Conservation (phyloP, 495 filamentous ascomycete species). For the Neurospora africana region DNA sequence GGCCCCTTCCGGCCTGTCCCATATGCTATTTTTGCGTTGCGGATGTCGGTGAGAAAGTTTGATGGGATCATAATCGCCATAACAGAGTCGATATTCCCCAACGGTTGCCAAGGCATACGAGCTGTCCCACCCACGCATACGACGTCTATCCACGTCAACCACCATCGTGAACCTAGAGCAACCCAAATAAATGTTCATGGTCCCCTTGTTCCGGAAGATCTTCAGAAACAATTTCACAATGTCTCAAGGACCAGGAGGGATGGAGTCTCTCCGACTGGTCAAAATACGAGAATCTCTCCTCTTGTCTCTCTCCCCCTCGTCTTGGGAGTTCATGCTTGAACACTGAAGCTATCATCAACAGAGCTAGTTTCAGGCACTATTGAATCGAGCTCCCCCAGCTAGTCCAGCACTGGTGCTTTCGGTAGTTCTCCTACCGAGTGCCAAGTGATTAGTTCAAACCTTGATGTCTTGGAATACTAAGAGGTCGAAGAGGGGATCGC, state of each 20-base stretch:
- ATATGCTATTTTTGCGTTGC: neutral
- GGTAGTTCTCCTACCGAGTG: neutral
- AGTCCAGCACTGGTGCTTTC: neutral
- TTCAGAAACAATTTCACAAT: neutral
- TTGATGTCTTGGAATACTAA: no score
- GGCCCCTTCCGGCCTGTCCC: neutral
- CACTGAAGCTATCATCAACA: neutral
- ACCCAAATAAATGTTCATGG: neutral
- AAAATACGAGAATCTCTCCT: neutral
- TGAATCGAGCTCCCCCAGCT: neutral
- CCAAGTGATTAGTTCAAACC: neutral
- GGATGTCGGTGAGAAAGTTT: neutral
- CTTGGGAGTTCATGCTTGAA: neutral
- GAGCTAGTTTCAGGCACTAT: neutral
- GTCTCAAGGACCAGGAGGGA: neutral
- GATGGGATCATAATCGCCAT: neutral
- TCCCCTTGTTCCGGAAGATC: neutral
- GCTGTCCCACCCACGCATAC: neutral
- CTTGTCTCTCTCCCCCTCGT: no score
- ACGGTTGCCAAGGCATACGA: neutral
- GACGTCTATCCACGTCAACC: neutral
- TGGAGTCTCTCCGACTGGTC: neutral
- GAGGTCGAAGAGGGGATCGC: no score
- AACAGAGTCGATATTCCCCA: neutral
- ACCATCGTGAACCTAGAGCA: neutral